Conservation (phyloP, 2,329 filamentous ascomycete species). For the Pestalotiopsis sp. region DNA sequence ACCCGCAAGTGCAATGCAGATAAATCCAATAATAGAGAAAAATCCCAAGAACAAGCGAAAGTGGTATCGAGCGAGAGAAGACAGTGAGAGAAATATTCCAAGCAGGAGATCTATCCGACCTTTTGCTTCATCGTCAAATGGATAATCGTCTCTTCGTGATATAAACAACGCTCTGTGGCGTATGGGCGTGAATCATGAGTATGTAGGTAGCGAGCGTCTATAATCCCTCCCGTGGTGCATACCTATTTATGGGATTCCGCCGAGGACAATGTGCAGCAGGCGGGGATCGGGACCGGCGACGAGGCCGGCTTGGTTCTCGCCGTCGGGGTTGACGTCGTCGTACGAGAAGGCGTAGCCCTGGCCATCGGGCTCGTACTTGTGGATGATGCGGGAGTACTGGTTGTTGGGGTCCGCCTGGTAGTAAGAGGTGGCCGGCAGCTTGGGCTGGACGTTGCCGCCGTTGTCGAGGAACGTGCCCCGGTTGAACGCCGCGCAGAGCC, state of each 20-base stretch:
- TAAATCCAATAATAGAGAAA: not conserved
- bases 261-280: constrained; percentile 49
- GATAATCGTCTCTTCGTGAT: not conserved
- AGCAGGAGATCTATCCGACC: not conserved
- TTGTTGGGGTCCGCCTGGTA: constrained; percentile 48
- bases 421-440: constrained; percentile 39
- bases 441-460: constrained; percentile 51
- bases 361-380: constrained; percentile 60
- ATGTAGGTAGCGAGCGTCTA: not conserved
- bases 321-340: constrained; percentile 66
- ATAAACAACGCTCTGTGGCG: not conserved
- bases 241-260: constrained; percentile 34
- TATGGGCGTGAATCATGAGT: not conserved
- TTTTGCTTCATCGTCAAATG: not conserved
- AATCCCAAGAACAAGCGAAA: not conserved
- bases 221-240: not conserved
- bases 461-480: constrained; percentile 48
- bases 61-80: not conserved
- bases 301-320: constrained; percentile 57
- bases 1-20: not conserved
- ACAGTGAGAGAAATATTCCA: not conserved
- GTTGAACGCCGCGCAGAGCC: constrained; percentile 54
- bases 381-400: constrained; percentile 65
- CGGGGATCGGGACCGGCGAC: constrained; percentile 48
- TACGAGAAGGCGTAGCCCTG: constrained; percentile 70